A percentile compares a stretch with the other conserved stretches of the same genome.
Conservation (phyloP, 208 protist species). For the Leishmania lainsoni region DNA sequence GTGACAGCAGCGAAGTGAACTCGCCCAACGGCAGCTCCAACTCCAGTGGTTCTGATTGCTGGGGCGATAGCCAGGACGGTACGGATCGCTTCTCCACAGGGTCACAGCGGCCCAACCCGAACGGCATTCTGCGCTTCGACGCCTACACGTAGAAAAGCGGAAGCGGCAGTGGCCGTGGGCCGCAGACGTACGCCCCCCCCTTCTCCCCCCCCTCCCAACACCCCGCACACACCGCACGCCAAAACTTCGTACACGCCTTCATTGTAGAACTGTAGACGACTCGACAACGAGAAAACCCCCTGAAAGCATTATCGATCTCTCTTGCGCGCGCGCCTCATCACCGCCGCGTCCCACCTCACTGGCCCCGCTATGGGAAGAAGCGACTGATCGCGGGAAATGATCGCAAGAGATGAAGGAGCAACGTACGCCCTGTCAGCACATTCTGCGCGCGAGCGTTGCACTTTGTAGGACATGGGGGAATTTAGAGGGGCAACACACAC, state of each 20-base stretch:
- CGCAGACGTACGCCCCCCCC: background rate
- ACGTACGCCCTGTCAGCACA: too few relatives aligned
- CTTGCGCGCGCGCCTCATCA: too few relatives aligned
- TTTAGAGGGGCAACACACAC: too few relatives aligned
- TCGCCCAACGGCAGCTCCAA: background rate
- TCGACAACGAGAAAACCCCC: background rate
- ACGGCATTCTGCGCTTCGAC: slow-evolving; percentile 30
- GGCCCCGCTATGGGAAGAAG: too few relatives aligned
- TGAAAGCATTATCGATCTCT: background rate
- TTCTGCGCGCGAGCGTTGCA: too few relatives aligned
- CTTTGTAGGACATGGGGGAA: too few relatives aligned
- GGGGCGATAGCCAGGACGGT: slow-evolving; percentile 2
- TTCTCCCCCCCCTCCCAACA: background rate
- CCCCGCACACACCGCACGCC: background rate
- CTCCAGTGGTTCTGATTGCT: slow-evolving; percentile 1
- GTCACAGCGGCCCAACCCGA: slow-evolving; percentile 19
- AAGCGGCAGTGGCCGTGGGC: background rate
- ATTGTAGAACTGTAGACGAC: background rate
- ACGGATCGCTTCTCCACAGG: slow-evolving; percentile 16
- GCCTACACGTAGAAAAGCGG: slow-evolving; percentile 36
- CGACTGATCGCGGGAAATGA: too few relatives aligned
- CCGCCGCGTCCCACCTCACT: too few relatives aligned
- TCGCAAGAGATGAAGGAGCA: too few relatives aligned
- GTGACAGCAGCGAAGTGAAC: background rate
- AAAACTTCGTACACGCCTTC: background rate